Evolutionary conservation across 345 rosid genomes (phyloP), one percentile per base, ranked within the genome.

Genomic region (Salix exigua): DNA sequence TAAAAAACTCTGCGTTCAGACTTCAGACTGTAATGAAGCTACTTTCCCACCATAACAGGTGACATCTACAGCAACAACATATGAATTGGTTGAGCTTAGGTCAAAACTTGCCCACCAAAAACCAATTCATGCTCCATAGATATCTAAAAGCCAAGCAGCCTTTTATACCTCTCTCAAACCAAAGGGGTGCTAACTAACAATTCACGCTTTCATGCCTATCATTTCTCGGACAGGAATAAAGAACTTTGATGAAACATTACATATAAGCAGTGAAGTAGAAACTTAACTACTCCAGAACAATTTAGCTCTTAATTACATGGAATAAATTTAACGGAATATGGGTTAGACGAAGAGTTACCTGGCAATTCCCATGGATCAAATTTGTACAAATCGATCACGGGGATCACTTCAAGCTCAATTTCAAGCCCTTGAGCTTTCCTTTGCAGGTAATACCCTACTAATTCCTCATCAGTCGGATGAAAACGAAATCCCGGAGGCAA

Each of bases 331-430:
- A 58, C 63, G 23, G 63, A n/a, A 58, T 12, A 58, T 23, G 28
- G 70, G 21, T 7, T 37, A 60, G 40, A 30, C 11, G 25, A 40
- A 72, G 46, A 51, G 25, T 70, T 85, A 91, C 97, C 94, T 86
- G 97, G 97, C 73, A 93, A 83, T 75, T 95, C 97, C 97, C 97
- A 95, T 16, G 97, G 97, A 85, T 95, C 97, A 74, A 90, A 95
- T 82, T 91, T 93, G 91, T 91, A 91, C 80, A 95, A 81, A 79
- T 95, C 94, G 58, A 88, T 77, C n/a, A 86, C 87, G 11, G 94
- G 97, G 76, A 93, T 89, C 4, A 95, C 93, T 78, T 93, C 94
- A 11, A 95, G 93, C 87, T 93, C 96, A 58, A 93, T 89, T 77
- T 79, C 88, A n/a, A 88, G 92, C 17, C 88, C 89, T 31, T 89